Conservation (phyloP, 2,329 filamentous ascomycete genomes). For the Bipolaris victoriae region DNA sequence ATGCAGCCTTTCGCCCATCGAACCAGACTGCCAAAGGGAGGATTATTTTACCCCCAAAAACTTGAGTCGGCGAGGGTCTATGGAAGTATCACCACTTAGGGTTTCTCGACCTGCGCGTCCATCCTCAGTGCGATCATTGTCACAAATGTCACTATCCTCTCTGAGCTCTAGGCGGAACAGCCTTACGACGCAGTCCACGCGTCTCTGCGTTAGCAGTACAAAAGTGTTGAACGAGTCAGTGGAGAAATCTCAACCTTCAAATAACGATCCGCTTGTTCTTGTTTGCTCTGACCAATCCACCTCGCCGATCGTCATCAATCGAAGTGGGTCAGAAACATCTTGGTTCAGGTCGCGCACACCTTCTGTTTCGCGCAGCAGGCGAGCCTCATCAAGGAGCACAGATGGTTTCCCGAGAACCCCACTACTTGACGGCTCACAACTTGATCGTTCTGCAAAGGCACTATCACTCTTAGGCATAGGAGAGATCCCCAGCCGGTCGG, state of each 20-base stretch:
- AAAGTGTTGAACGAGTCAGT: slow-evolving; percentile 43
- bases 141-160: slow-evolving; percentile 37
- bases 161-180: slow-evolving; percentile 40
- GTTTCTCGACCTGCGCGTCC: slow-evolving; percentile 37
- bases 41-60: slow-evolving; percentile 44
- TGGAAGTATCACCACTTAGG: slow-evolving; percentile 40
- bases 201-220: slow-evolving; percentile 47
- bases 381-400: slow-evolving; percentile 17
- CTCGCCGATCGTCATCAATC: slow-evolving; percentile 22
- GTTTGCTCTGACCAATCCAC: slow-evolving; percentile 20
- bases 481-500: slow-evolving; percentile 31
- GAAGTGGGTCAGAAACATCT: slow-evolving; percentile 24
- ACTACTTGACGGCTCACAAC: slow-evolving; percentile 28
- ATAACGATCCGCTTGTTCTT: slow-evolving; percentile 6
- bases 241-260: slow-evolving; percentile 8
- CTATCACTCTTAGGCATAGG: not conserved
- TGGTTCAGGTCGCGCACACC: slow-evolving; percentile 29
- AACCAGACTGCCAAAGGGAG: slow-evolving; percentile 56
- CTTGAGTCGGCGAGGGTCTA: slow-evolving; percentile 34
- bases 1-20: slow-evolving; percentile 36
- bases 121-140: slow-evolving; percentile 46
- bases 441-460: slow-evolving; percentile 21
- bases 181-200: slow-evolving; percentile 27
- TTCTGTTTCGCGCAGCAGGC: slow-evolving; percentile 17
- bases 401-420: slow-evolving; percentile 30